Evolutionary conservation across 2,329 filamentous ascomycete genomes (phyloP), one percentile per base, ranked within the genome.

Genomic region (Pezicula rhizophila): DNA sequence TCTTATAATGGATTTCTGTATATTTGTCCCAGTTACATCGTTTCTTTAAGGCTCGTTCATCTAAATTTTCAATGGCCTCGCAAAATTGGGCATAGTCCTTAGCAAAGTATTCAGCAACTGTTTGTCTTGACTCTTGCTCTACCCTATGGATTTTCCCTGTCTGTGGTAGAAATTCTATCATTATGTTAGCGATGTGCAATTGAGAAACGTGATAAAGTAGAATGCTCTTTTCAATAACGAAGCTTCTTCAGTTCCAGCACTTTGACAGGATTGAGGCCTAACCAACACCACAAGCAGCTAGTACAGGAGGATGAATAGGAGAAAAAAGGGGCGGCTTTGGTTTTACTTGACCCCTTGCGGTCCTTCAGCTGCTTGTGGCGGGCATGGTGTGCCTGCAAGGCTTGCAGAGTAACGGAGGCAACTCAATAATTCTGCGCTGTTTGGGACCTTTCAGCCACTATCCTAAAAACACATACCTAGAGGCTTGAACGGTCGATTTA

Each of bases 1-100:
- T 45, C 8, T 43, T 47, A 17, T 48, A 26, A 8, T 53, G 50
- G 20, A 61, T 17, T 37, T 57, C 51, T 5, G 17, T 25, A 45
- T 51, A 39, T n/a, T 15, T 37, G 6, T 18, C 10, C 51, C 44
- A 54, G 25, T 25, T 40, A 26, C 35, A 38, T 20, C 42, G 11
- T 18, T 8, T 7, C 39, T 14, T 25, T 23, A 47, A n/a, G 41
- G 34, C 15, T 5, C 12, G 12, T 15, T 42, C 40, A n/a, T 15
- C 26, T 20, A 18, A 45, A 23, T 14, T 12, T 31, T 26, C 20
- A 6, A 25, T 25, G 18, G 35, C 40, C 11, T 10, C 11, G 25
- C 40, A 42, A 12, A 41, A 35, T 26, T 25, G 28, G 28, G 3
- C 15, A 14, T 15, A 15, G 20, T 18, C 40, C 17, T 41, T 34